phyloP scores from a whole-genome alignment of 208 protist species.

The Acanthamoeba healyi region DNA sequence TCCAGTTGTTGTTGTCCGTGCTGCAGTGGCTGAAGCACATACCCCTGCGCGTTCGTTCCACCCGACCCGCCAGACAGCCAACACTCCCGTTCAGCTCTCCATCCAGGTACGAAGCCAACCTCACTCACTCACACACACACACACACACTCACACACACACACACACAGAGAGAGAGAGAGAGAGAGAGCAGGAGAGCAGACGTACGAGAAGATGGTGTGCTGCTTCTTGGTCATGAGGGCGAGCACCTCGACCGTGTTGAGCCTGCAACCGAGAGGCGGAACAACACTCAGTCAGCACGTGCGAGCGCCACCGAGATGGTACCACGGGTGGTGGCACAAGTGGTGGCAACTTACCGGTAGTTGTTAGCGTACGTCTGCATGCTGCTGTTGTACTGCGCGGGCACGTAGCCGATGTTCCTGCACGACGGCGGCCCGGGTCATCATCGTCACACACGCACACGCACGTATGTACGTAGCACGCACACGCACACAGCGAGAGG shows the following conservation, averaged over 20 bases:
- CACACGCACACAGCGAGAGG: neutral
- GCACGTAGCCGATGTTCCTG: constrained; percentile 57
- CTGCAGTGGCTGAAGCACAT: constrained; percentile 64
- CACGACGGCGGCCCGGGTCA: neutral
- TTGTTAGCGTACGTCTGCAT: constrained; percentile 35
- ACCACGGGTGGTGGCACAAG: too few relatives aligned
- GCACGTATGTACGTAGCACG: too few relatives aligned
- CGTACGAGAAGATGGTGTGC: constrained; percentile 37
- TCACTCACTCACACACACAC: too few relatives aligned
- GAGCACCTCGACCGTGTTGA: constrained; percentile 31
- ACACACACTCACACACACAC: too few relatives aligned
- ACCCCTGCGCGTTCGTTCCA: neutral
- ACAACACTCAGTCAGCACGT: neutral
- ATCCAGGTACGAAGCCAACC: neutral
- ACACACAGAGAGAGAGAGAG: neutral
- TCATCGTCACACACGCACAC: neutral
- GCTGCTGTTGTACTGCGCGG: constrained; percentile 46
- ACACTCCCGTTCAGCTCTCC: too few relatives aligned
- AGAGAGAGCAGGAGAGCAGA: neutral
- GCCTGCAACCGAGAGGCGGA: neutral
- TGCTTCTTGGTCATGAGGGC: neutral
- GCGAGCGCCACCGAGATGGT: neutral
- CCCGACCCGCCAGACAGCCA: too few relatives aligned
- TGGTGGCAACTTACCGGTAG: too few relatives aligned
- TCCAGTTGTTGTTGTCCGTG: constrained; percentile 11